A percentile compares a stretch with the other conserved stretches of the same genome.
Conservation (phyloP, 139 green algal genomes). For the Micractinium sp. region DNA sequence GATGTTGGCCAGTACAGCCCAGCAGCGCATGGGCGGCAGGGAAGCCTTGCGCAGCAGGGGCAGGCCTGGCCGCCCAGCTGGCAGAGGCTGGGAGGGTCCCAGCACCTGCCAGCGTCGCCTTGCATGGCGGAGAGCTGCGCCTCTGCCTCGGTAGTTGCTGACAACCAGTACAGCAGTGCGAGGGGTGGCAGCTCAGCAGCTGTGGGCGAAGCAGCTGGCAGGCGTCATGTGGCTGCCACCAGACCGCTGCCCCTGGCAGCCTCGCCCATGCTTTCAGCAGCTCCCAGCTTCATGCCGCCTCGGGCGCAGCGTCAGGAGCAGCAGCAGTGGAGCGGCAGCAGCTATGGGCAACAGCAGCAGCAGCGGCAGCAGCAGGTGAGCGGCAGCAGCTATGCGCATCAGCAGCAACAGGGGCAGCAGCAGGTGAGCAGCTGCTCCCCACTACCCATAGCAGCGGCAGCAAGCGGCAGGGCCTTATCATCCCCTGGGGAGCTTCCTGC, state of each 20-base stretch:
- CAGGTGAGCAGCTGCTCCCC: not conserved
- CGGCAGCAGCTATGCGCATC: not conserved
- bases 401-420: not conserved
- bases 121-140: slow-evolving; percentile 35
- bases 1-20: not conserved
- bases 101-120: slow-evolving; percentile 2
- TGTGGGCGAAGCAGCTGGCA: not conserved
- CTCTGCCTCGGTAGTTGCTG: not conserved
- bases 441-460: not conserved
- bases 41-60: not conserved
- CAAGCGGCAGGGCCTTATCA: not conserved
- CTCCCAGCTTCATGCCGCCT: slow-evolving; percentile 9
- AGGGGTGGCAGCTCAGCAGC: not conserved
- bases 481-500: too few relatives aligned
- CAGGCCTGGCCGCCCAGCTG: not conserved
- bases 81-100: not conserved
- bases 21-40: not conserved
- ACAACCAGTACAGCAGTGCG: not conserved
- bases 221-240: not conserved
- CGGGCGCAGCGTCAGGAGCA: not conserved
- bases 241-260: slow-evolving; percentile 7
- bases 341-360: not conserved
- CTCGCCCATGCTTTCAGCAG: slow-evolving; percentile 21
- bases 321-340: not conserved
- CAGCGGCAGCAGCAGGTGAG: not conserved